Base-by-base conservation (phyloP, 1,284 basidiomycete species). In the Inonotus hispidus region DNA sequence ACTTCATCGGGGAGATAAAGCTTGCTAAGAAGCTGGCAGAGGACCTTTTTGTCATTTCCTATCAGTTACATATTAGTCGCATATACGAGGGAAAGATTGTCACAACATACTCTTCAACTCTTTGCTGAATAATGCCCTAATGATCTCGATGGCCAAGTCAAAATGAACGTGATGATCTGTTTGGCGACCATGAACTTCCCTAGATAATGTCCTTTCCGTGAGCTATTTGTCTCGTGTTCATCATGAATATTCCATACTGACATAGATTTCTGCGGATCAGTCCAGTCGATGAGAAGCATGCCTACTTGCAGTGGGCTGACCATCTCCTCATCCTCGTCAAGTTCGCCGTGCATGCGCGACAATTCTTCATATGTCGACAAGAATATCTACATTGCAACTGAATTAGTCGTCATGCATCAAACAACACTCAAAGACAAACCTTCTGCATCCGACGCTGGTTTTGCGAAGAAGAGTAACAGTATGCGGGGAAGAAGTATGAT, bases 201-300 rank as follows among this genome's bases (percentile, higher is more conserved):
- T 76, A 53, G 19, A 35, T 16, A 49, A n/a, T n/a, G n/a, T n/a
- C n/a, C 0, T 13, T 8, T 23, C 35, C 19, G 53, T 55, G 19
- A 39, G 21, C 38, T 47, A 50, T 4, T 35, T 39, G 6, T 16
- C 25, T 57, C 50, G 21, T 21, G 21, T 21, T 27, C 50, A 29
- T 45, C 29, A 39, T 21, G 63, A 72, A 60, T 49, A 77, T 75
- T 70, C 64, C 53, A 69, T 60, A 80, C 85, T 70, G 69, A 92
- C 79, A 88, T 80, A 32, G 83, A 83, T 70, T 93, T 95, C 67
- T 84, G 79, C 0, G 95, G 92, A 72, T 98, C 91, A 1, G 90
- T 93, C 96, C 96, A 99, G 69, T 98, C 95, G 2, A 92, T 78
- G 66, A 99, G 82, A 75, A 98, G 85, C 25, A 88, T 74, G 0